phyloP scores from a whole-genome alignment of 2,329 filamentous ascomycete species.

The Colletotrichum sp. region DNA sequence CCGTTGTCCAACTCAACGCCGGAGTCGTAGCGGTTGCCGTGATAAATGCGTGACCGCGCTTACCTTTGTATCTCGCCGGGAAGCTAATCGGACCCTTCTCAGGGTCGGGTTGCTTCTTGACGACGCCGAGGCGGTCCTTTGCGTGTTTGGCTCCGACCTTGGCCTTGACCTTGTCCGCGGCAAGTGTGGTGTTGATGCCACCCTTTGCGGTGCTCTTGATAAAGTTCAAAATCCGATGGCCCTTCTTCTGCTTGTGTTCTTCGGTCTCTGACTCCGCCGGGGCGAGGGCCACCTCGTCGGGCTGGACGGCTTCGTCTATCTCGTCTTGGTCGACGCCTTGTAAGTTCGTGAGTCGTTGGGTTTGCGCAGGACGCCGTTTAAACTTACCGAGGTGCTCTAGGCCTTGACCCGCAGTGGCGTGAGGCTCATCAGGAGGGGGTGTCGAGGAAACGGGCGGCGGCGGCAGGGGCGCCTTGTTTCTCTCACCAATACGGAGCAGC shows the following conservation, averaged over 20 bases:
- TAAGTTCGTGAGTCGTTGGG: conserved; percentile 25
- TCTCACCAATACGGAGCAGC: conserved; percentile 80
- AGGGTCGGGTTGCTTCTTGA: conserved; percentile 49
- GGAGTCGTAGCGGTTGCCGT: conserved; percentile 70
- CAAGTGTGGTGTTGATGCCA: conserved; percentile 73
- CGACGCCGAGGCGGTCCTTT: conserved; percentile 73
- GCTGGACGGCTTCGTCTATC: conserved; percentile 65
- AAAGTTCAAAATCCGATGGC: conserved; percentile 60
- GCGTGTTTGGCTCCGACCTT: conserved; percentile 65
- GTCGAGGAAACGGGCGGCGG: conserved; percentile 49
- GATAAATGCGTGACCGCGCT: conserved; percentile 76
- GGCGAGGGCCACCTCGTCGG: conserved; percentile 40
- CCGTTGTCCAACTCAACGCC: conserved; percentile 68
- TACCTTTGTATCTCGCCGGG: conserved; percentile 71
- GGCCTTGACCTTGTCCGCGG: conserved; percentile 74
- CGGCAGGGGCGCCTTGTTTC: conserved; percentile 79
- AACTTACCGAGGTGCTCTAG: conserved; percentile 39
- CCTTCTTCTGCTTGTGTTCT: conserved; percentile 44
- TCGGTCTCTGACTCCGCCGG: conserved; percentile 56
- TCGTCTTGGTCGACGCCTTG: conserved; percentile 65
- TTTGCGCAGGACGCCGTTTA: accelerated
- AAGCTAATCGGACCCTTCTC: conserved; percentile 77
- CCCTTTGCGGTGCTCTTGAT: conserved; percentile 75
- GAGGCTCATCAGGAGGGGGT: conserved; percentile 41
- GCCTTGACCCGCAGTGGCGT: conserved; percentile 48